phyloP scores from a whole-genome alignment of 108 stramenopile genomes.

The Skeletonema grethae region DNA sequence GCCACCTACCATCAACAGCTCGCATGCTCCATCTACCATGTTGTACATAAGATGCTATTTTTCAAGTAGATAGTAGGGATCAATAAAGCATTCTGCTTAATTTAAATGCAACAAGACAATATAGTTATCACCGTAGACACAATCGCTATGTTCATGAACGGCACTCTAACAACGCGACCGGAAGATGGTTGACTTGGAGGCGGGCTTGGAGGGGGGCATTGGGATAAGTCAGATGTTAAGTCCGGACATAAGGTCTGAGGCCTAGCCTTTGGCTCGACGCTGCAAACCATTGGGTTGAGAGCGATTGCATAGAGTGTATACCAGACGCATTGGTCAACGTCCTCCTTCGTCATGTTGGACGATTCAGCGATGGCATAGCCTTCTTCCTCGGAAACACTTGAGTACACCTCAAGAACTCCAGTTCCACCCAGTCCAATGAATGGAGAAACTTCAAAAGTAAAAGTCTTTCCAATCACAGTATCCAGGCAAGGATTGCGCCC shows the following conservation, averaged over 20 bases:
- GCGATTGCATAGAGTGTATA: constrained; percentile 27
- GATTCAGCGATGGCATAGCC: constrained; percentile 5
- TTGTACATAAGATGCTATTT: background rate
- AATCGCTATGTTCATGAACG: background rate
- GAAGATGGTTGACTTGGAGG: background rate
- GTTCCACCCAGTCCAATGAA: background rate
- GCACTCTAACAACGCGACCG: background rate
- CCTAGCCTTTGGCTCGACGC: constrained; percentile 3
- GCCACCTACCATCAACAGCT: too few relatives aligned
- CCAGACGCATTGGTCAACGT: constrained; percentile 22
- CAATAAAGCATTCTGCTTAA: background rate
- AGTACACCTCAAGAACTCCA: constrained; percentile 7
- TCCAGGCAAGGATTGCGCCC: constrained; percentile 30
- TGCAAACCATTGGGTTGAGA: constrained; percentile 29
- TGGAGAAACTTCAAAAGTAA: constrained; percentile 3
- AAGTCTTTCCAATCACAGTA: constrained; percentile 4
- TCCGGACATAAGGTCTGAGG: constrained; percentile 24
- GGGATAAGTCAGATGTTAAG: constrained; percentile 17
- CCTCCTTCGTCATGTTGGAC: constrained; percentile 18
- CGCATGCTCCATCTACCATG: too few relatives aligned
- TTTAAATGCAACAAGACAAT: background rate
- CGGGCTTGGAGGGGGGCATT: constrained; percentile 9
- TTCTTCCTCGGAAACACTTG: constrained; percentile 17
- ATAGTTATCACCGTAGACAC: background rate
- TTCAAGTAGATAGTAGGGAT: background rate